Base-by-base conservation (phyloP, 2,329 filamentous ascomycete species). In the Aspergillus sp. region DNA sequence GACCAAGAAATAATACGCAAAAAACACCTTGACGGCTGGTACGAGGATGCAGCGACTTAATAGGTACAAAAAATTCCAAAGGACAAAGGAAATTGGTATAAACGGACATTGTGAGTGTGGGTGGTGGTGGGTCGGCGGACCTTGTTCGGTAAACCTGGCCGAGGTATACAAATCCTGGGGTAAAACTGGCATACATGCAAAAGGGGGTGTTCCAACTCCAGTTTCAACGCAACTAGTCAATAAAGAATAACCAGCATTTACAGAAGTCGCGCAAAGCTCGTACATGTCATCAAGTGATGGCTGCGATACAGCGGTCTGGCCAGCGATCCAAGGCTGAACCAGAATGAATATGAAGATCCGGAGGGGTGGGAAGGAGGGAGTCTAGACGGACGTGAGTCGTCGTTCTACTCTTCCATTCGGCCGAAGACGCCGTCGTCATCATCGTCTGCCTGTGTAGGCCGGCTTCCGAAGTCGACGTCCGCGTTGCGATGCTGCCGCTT, bases 381-480 rank as follows among this genome's bases (percentile, higher is more conserved):
- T 17, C 25, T 30, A 43, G 30, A 39, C 17, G 21, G 38, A 5
- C 13, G 5, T 36, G 12, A 15, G 17, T 25, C 30, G 38, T 79
- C 32, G 12, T 15, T 15, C 76, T 83, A 95, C 77, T 96, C 92
- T 79, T 99, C 95, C 94, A 98, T 98, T 68, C 87, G 87, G 59
- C 93, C 93, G 81, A 99, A 99, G 70, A 98, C 90, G 72, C 93
- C 93, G 67, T 97, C 93, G 67, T 98, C 94, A 64, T 96, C 92
- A 69, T 97, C 93, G 69, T 96, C 91, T 75, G 88, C 89, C 63
- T 89, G 85, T 54, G 85, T 85, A 15, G 71, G 63, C 43, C 72
- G 71, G 63, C 66, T 72, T 39, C 71, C 66, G 62, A 74, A 75
- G 64, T 75, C 72, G 49, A 75, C 72, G 49, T 75, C 72, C 21